Percentiles rank a stretch among this genome's conserved stretches.
Conservation (phyloP, 805 yeast species). For the Zygosaccharomyces gambellarensis region DNA sequence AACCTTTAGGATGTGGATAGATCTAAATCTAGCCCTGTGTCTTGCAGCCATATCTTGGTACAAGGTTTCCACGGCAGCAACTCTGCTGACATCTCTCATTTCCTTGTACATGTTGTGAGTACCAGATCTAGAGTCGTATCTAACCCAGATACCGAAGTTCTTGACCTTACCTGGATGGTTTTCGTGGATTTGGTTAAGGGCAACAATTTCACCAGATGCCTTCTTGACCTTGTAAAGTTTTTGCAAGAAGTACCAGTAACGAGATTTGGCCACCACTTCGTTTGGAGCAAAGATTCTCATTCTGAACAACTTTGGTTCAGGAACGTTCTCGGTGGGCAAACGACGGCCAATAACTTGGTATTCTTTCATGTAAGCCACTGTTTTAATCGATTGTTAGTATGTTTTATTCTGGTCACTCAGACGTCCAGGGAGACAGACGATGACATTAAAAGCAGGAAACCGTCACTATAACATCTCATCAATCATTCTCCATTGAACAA, state of each 20-base stretch:
- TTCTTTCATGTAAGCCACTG: constrained; percentile 96
- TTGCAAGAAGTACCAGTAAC: constrained; percentile 99
- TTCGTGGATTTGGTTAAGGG: constrained; percentile 88
- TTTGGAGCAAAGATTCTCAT: constrained; percentile 99
- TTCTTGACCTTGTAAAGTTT: constrained; percentile 99
- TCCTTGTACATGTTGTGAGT: constrained; percentile 99
- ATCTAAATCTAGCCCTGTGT: constrained; percentile 99
- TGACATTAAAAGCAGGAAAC: neutral
- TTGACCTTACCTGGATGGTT: constrained; percentile 98
- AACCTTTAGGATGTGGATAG: constrained; percentile 98
- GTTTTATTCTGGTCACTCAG: neutral
- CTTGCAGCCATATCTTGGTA: constrained; percentile 99
- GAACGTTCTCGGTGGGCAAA: constrained; percentile 97
- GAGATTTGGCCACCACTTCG: constrained; percentile 98
- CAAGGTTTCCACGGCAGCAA: constrained; percentile 96
- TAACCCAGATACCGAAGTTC: constrained; percentile 99
- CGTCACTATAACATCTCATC: neutral
- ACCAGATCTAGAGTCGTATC: constrained; percentile 99
- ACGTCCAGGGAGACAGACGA: neutral
- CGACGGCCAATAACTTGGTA: constrained; percentile 99
- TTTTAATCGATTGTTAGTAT: constrained; percentile 7
- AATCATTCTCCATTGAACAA: neutral
- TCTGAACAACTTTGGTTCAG: constrained; percentile 99
- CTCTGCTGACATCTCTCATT: constrained; percentile 99
- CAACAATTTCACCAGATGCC: constrained; percentile 98